Evolutionary conservation across 1,284 basidiomycete species (phyloP), one percentile per base, ranked within the genome.

Genomic region (Stereum hirsutum): DNA sequence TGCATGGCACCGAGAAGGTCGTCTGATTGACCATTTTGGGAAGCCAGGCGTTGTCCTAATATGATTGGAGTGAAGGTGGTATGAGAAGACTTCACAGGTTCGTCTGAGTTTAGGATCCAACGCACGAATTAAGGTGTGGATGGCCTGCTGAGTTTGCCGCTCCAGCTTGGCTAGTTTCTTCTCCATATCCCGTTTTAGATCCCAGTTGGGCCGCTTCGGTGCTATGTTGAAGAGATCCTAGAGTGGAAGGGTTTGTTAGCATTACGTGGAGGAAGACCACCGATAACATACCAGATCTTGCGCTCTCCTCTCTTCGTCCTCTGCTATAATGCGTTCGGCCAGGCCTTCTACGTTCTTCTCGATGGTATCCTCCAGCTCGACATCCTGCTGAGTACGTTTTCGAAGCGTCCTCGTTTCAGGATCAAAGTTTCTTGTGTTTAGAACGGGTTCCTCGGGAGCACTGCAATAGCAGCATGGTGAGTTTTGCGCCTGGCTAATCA

Each of bases 161-260:
- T 96, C 90, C n/a, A 98, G 69, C 59, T 84, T 94, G 10, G 78
- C 74, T 42, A 95, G 70, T 56, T 94, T 89, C 65, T 87, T 90
- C 45, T 91, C 88, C 64, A 94, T 81, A 57, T 97, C 92, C 38
- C 94, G 80, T 62, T 95, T 97, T 51, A 99, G 68, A 63, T 98
- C 95, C 94, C 95, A 98, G 61, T 98, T 98, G 8, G 88, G 81
- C 39, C 91, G 75, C 70, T 94, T 95, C 1, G 95, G 95, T 21
- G 94, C 94, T 52, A 99, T 97, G 58, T 96, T 98, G 59, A 92
- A 88, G 21, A 98, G 72, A 57, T 98, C 92, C 91, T 96, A 58
- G 39, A 44, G 24, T 37, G 23, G 23, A 35, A 30, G 21, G 41
- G 38, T 41, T 43, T 33, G 31, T 14, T n/a, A 38, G 19, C 23